Evolutionary conservation across 2,329 filamentous ascomycete genomes (phyloP).

Genomic region (Xylariaceae sp.): DNA sequence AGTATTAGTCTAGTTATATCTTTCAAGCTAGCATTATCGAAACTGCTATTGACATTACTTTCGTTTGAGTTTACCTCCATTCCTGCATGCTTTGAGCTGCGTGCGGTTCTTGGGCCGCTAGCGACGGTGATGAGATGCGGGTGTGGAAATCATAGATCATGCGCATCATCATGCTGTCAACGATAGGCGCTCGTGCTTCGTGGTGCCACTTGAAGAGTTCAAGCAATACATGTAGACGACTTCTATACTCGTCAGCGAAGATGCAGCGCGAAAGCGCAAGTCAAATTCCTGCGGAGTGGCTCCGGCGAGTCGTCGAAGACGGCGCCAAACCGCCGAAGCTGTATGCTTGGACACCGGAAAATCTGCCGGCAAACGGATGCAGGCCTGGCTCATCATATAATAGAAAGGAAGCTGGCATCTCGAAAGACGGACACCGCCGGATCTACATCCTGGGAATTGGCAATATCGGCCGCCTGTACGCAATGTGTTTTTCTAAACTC

Average conservation of each 20-base stretch:
- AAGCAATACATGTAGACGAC: not conserved
- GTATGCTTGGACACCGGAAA: conserved; percentile 40
- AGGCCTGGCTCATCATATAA: not conserved
- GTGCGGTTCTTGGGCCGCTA: not conserved
- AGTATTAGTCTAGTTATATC: no score
- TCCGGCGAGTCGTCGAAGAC: conserved; percentile 32
- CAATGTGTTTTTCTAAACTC: conserved; percentile 70
- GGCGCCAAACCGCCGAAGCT: conserved; percentile 29
- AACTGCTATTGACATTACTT: no score
- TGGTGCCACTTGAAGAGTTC: not conserved
- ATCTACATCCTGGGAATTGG: conserved; percentile 83
- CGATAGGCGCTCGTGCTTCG: not conserved
- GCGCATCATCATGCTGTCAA: conserved; percentile 5
- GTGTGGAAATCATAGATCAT: conserved; percentile 6
- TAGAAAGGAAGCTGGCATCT: not conserved
- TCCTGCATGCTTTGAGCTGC: no score
- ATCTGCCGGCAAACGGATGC: conserved; percentile 21
- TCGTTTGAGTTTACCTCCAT: no score
- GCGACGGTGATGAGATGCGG: not conserved
- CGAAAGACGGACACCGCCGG: conserved; percentile 43
- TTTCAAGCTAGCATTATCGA: no score
- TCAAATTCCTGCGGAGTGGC: conserved; percentile 28
- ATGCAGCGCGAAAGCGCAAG: not conserved
- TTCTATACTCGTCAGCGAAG: conserved; percentile 5
- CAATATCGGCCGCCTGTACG: conserved; percentile 80